phyloP scores from a whole-genome alignment of 2,329 filamentous ascomycete genomes.

The Knoxdaviesia proteae region DNA sequence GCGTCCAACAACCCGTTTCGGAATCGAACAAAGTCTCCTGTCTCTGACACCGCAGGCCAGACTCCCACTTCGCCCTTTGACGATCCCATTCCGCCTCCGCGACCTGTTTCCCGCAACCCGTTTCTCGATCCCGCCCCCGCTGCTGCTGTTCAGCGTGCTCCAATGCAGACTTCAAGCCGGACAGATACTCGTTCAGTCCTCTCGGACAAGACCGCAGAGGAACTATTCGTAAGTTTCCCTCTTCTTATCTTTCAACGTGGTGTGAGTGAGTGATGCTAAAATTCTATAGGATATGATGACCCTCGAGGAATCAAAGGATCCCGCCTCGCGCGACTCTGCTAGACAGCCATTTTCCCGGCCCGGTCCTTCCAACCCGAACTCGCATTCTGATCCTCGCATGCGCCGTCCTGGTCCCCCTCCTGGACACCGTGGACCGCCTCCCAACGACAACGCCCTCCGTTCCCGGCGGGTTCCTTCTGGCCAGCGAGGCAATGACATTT shows the following conservation, averaged over 20 bases:
- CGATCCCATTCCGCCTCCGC: conserved; percentile 26
- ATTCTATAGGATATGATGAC: conserved; percentile 41
- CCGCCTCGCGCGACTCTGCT: conserved; percentile 11
- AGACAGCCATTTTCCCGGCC: conserved; percentile 35
- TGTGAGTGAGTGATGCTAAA: conserved; percentile 1
- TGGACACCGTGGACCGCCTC: conserved; percentile 39
- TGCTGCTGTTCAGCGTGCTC: neutral
- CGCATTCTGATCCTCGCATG: conserved; percentile 18
- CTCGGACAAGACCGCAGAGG: conserved; percentile 30
- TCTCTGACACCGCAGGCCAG: conserved; percentile 10
- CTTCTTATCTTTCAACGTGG: neutral
- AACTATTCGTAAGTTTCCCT: conserved; percentile 50
- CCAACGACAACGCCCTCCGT: conserved; percentile 42
- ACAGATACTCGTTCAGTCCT: conserved; percentile 10
- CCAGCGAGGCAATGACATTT: conserved; percentile 12
- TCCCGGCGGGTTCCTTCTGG: conserved; percentile 20
- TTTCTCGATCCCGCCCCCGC: conserved; percentile 37
- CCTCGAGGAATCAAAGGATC: conserved; percentile 35
- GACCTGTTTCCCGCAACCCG: conserved; percentile 52
- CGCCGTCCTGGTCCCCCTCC: conserved; percentile 21
- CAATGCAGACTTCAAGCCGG: conserved; percentile 1
- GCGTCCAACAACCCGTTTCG: conserved; percentile 70
- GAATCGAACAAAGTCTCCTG: conserved; percentile 47
- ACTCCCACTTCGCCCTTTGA: conserved; percentile 35
- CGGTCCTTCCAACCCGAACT: conserved; percentile 46